Base-by-base conservation (phyloP, 1,139 yeast genomes). In the Arxiozyma slooffiae region DNA sequence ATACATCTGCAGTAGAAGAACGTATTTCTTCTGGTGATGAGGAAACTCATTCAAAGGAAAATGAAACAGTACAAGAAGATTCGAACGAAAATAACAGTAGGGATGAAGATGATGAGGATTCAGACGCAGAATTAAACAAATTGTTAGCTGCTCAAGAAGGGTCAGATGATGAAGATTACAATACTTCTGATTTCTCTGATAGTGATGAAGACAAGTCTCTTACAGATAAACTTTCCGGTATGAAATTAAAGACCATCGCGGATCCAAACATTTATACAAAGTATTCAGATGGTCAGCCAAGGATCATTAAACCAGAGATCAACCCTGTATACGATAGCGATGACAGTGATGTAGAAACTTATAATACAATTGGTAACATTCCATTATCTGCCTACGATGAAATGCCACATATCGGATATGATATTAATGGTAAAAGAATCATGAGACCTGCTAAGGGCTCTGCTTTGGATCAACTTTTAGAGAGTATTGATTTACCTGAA, bases 381-480 rank as follows among this genome's bases (percentile, higher is more conserved):
- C 97, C 98, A 48, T 65, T 92, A 38, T 79, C 92, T 22, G 97
- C 96, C 1, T 92, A 92, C 66, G 99, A 92, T 50, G 95, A 89
- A 67, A 85, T 85, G 83, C 98, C 98, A 1, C 98, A 94, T 67
- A 82, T 92, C 57, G 98, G 98, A 50, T 92, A 92, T 69, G 94
- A 89, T 67, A 89, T 92, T 62, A 94, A 94, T 67, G 98, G 99
- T 63, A 90, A 89, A 67, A 80, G 98, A 64, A 89, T 92, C 61
- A 90, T 94, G 97, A 80, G 99, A 69, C 99, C 99, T 14, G 98
- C 97, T 17, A 85, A 87, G 63, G 96, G 96, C 8, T 82, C 95
- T 51, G 98, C 98, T 1, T 76, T 94, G 59, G 97, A 92, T 64
- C 85, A 83, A 60, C 75, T 92, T 56, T 73, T 94, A 57, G 98